Evolutionary conservation across 805 yeast species (phyloP), one percentile per base, ranked within the genome.

Genomic region (Starmerella riodocensis): DNA sequence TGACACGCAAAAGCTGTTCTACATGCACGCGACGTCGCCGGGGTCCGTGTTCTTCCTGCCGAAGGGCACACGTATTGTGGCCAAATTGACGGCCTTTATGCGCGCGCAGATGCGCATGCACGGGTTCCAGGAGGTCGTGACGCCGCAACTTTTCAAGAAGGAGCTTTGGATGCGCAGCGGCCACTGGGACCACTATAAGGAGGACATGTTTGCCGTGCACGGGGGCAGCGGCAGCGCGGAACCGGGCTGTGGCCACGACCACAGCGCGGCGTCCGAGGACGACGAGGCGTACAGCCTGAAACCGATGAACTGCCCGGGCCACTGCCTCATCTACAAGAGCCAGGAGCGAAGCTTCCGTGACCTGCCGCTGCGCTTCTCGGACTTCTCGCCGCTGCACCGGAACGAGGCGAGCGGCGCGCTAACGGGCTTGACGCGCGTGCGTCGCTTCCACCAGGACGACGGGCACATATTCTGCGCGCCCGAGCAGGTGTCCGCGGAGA

Each of bases 401-500:
- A 91, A 91, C 54, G 98, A 91, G 60, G 78, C 93, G 21, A 78
- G 93, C 41, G 98, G 98, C 3, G 93, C 97, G 1, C 67, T 91
- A 17, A 71, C 88, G 6, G 98, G 98, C 0, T 64, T 91, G 27
- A 91, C 97, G 0, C 67, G 98, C 41, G 95, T 91, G 3, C 71
- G 98, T 42, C 67, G 94, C 47, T 91, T 91, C 62, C 98, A 91
- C 59, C 98, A 91, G 62, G 98, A 91, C 59, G 98, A 91, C 58
- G 97, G 96, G 6, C 98, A 91, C 53, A 86, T 91, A 21, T 91
- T 91, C 58, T 91, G 98, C 56, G 73, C 78, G 2, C 66, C 70
- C 26, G 74, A 70, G 6, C 98, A 91, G 60, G 76, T 91, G 34
- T 71, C 69, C 35, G 51, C 57, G 23, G 98, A 91, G 55, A 85